Evolutionary conservation across 139 green algal species (phyloP), one percentile per base, ranked within the genome.

Genomic region (Chlamydomonas incerta): DNA sequence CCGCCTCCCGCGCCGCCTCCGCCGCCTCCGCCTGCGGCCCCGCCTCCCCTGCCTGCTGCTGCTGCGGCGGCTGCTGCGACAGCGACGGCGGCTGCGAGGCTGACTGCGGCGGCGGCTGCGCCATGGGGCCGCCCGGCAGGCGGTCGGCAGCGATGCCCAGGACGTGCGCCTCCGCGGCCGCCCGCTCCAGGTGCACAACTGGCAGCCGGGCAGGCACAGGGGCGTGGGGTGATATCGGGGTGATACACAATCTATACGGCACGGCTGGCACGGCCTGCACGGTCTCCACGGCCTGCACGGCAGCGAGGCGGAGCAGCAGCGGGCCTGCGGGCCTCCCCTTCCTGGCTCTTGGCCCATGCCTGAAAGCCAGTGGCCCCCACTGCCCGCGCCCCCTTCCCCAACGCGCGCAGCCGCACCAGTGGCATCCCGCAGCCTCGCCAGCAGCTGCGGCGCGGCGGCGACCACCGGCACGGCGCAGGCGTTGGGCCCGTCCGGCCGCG

Each of bases 121-220:
- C 66, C 50, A 52, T 52, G 20, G 24, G 66, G 24, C 50, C 55
- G 41, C 66, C 80, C 29, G 66, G 80, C 80, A 85, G 41, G 23
- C 52, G 50, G 80, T 75, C 80, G 18, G 80, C 66, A 5, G 67
- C 80, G 21, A 69, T 46, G 50, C 80, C 80, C 67, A 85, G 80
- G 31, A 85, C 66, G 80, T 85, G 80, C 26, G 66, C 66, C 50
- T 68, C 66, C 24, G 37, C 21, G 28, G 80, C 80, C 3, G 80
- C 80, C 9, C 34, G 33, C 35, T 76, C 66, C 80, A 85, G 80
- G 67, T 85, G 80, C 29, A 77, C 47, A 13, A 72, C 80, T 85
- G 80, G 23, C 65, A 37, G 35, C 10, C 23, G 23, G 23, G 69
- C 18, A 58, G 17, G 69, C 18, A 50, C 31, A n/a, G n/a, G n/a